A percentile compares a stretch with the other conserved stretches of the same genome.
Evolutionary conservation across 2,329 filamentous ascomycete species (phyloP).

Genomic region (Stachybotrys chlorohalonatus): DNA sequence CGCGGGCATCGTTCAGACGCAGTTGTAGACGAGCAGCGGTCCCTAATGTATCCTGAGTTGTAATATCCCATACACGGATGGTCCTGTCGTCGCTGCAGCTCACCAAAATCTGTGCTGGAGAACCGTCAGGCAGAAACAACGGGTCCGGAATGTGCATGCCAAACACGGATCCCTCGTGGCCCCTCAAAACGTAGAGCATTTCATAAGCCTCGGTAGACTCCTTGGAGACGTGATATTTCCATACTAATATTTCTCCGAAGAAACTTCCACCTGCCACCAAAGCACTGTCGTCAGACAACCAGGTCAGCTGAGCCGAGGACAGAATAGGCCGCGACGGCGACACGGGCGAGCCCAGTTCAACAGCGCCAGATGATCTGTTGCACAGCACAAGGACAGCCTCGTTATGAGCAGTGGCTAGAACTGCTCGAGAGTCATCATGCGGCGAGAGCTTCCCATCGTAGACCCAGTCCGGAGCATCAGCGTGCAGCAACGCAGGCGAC

Average conservation of each 20-base stretch:
- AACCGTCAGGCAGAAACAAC: slow-evolving; percentile 28
- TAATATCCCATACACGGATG: slow-evolving; percentile 79
- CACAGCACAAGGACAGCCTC: slow-evolving; percentile 50
- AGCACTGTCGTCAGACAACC: slow-evolving; percentile 47
- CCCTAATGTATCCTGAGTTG: slow-evolving; percentile 28
- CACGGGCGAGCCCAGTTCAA: slow-evolving; percentile 39
- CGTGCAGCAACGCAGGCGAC: slow-evolving; percentile 22
- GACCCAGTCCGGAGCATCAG: slow-evolving; percentile 63
- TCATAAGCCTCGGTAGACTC: slow-evolving; percentile 19
- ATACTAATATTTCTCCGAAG: slow-evolving; percentile 88
- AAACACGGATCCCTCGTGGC: slow-evolving; percentile 90
- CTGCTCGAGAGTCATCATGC: slow-evolving; percentile 31
- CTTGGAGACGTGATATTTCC: slow-evolving; percentile 53
- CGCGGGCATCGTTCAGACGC: slow-evolving; percentile 29
- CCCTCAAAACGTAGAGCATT: slow-evolving; percentile 45
- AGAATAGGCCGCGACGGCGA: slow-evolving; percentile 74
- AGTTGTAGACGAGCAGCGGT: slow-evolving; percentile 1
- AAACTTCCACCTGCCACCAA: slow-evolving; percentile 84
- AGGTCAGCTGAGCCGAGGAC: slow-evolving; percentile 71
- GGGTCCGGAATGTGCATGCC: slow-evolving; percentile 69
- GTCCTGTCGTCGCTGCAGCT: slow-evolving; percentile 95
- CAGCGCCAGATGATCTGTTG: slow-evolving; percentile 14
- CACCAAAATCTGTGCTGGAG: slow-evolving; percentile 55
- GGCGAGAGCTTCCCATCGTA: slow-evolving; percentile 54
- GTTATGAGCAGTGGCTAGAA: slow-evolving; percentile 81